phyloP scores from a whole-genome alignment of 1,284 basidiomycete species.

The Leccinum ponderosum region DNA sequence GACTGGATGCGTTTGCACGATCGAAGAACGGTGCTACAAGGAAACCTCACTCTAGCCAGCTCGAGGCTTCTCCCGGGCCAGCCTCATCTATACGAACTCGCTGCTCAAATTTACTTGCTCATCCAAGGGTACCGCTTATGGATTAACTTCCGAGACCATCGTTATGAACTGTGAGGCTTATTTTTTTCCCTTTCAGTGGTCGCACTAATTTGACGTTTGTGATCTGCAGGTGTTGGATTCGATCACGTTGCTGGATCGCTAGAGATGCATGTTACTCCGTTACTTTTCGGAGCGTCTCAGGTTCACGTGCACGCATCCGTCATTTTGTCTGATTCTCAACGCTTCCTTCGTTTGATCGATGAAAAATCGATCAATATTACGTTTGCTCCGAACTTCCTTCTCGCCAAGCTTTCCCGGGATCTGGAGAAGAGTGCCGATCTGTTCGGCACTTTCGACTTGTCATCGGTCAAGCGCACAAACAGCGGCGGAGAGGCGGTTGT shows the following conservation, averaged over 20 bases:
- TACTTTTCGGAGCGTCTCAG: constrained; percentile 27
- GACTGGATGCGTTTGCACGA: no score
- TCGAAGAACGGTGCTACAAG: no score
- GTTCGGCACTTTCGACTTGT: constrained; percentile 32
- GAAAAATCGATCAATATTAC: constrained; percentile 24
- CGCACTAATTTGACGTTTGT: background rate
- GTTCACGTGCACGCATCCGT: constrained; percentile 30
- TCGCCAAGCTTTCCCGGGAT: constrained; percentile 39
- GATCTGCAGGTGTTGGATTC: constrained; percentile 34
- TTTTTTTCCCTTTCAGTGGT: no score
- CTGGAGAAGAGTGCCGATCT: constrained; percentile 19
- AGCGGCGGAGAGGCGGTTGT: constrained; percentile 43
- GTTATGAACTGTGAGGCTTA: constrained; percentile 25
- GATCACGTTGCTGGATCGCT: constrained; percentile 39
- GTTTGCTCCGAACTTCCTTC: constrained; percentile 45
- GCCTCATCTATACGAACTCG: no score
- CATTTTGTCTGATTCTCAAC: constrained; percentile 25
- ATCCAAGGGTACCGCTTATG: constrained; percentile 24
- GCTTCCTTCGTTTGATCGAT: constrained; percentile 28
- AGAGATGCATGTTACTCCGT: constrained; percentile 32
- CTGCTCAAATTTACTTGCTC: no score
- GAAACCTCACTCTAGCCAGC: no score
- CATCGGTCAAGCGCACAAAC: constrained; percentile 30
- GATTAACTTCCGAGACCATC: constrained; percentile 27
- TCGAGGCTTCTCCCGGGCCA: no score